Base-by-base conservation (phyloP, 345 rosid genomes). In the Erodium maritimum region DNA sequence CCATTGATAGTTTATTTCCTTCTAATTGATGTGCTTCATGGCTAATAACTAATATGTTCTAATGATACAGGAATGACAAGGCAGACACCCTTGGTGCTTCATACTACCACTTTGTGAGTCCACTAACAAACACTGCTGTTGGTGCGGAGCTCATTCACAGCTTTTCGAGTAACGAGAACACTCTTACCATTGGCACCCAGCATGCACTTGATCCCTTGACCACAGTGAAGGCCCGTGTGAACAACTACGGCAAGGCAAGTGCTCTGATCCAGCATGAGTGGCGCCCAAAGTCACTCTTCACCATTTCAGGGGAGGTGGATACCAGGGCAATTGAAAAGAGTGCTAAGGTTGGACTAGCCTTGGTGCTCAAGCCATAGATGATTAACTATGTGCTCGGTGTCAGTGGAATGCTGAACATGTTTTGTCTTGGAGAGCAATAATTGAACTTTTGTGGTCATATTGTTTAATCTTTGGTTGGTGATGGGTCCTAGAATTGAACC, bases 201-300 rank as follows among this genome's bases (percentile, higher is more conserved):
- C 83, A 94, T 50, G 82, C 91, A 0, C 77, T 90, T 22, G 99
- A 94, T 74, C 96, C 96, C 5, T 70, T 90, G 83, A 90, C 99
- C 51, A 55, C 71, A 1, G 77, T 94, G 75, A 94, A 94, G 90
- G 90, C 93, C 33, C 85, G 97, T 11, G 73, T 85, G 67, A 89
- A 94, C 89, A 82, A 81, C 87, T 81, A 59, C 56, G 99, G 97
- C 52, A 72, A 55, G 61, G 96, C 85, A 4, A 90, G 85, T 57
- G 96, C 99, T 3, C 78, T 94, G 60, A 81, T 94, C 77, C 99
- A 94, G 79, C 97, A 94, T 11, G 85, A 87, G 63, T 94, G 91
- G 91, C 90, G 96, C 63, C 91, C 96, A 5, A 90, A 81, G 68
- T 87, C 99, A 18, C 79, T 85, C 50, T 67, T 90, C 75, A 90